Evolutionary conservation across 2,329 filamentous ascomycete genomes (phyloP), one percentile per base, ranked within the genome.

Genomic region (Fusarium proliferatum): DNA sequence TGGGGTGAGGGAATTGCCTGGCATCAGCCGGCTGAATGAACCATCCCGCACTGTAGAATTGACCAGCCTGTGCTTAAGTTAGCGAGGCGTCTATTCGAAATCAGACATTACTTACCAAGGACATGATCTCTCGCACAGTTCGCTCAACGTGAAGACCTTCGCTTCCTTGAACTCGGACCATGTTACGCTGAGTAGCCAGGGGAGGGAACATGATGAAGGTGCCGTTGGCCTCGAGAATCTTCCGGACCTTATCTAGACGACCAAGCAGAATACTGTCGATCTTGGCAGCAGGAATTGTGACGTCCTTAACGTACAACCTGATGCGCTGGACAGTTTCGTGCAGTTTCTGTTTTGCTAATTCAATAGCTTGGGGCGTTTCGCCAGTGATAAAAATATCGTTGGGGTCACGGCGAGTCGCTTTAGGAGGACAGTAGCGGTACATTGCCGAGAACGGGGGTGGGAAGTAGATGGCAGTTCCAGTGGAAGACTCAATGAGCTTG

Each of bases 1-100:
- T 70, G 84, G 93, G 77, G 85, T 87, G 81, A 82, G 92, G 86
- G 79, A 89, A 79, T 78, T 88, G 84, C 77, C 88, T 82, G 72
- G 90, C 86, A 69, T 96, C 93, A 19, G 91, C 89, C 78, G 94
- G 91, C 79, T 95, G 92, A 75, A 97, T 93, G 89, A 94, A 97
- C 96, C 96, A 99, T 16, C 94, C 95, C 28, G 95, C 95, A 80
- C 94, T 96, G 84, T 99, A 99, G 82, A 98, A 99, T 84, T 99
- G 96, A 41, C 96, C 95, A 73, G 95, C 95, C 93, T 95, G 73
- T 17, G 46, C 23, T 23, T 21, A 56, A 28, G 46, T 77, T 82
- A 76, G 83, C 79, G 12, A 17, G 6, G 48, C 11, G 9, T 12
- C 19, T 17, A 16, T 33, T 36, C 16, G 7, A 38, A 9, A 33